Evolutionary conservation across 768 basidiomycete species (phyloP).

Genomic region (Trametes cubensis): DNA sequence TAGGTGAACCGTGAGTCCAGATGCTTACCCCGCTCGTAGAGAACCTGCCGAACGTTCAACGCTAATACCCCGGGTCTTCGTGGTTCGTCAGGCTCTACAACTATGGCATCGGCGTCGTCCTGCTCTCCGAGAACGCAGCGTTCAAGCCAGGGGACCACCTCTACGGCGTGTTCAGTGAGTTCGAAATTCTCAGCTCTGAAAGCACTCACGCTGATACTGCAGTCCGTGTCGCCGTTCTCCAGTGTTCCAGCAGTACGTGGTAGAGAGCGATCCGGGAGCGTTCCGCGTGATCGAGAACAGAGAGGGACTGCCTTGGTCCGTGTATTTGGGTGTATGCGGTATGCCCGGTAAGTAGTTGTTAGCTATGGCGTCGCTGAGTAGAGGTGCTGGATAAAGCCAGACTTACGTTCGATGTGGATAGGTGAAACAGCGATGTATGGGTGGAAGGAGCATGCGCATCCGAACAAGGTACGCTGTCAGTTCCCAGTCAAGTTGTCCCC

Average conservation of each 20-base stretch:
- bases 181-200: too few relatives aligned
- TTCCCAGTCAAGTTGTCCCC: too few relatives aligned
- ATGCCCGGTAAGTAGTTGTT: slow-evolving; percentile 36
- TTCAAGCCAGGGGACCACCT: slow-evolving; percentile 31
- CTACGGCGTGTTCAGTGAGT: slow-evolving; percentile 29
- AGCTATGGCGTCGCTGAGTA: too few relatives aligned
- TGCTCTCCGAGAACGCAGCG: slow-evolving; percentile 30
- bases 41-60: too few relatives aligned
- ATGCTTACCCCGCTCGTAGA: not conserved
- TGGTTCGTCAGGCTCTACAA: slow-evolving; percentile 24
- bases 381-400: too few relatives aligned
- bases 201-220: too few relatives aligned
- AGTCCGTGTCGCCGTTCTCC: too few relatives aligned
- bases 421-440: too few relatives aligned
- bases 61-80: too few relatives aligned
- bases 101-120: slow-evolving; percentile 31
- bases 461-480: too few relatives aligned
- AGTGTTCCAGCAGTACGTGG: slow-evolving; percentile 47
- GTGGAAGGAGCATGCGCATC: too few relatives aligned
- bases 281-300: slow-evolving; percentile 41
- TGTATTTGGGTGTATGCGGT: slow-evolving; percentile 53
- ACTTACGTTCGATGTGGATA: too few relatives aligned
- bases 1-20: slow-evolving; percentile 35
- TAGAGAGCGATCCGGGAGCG: slow-evolving; percentile 29
- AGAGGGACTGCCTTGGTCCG: slow-evolving; percentile 50